These are phyloP conservation scores for Gynostemma pentaphyllum DNA, from an alignment of 306 rosid genomes.

Conservation along the genomic window DNA sequence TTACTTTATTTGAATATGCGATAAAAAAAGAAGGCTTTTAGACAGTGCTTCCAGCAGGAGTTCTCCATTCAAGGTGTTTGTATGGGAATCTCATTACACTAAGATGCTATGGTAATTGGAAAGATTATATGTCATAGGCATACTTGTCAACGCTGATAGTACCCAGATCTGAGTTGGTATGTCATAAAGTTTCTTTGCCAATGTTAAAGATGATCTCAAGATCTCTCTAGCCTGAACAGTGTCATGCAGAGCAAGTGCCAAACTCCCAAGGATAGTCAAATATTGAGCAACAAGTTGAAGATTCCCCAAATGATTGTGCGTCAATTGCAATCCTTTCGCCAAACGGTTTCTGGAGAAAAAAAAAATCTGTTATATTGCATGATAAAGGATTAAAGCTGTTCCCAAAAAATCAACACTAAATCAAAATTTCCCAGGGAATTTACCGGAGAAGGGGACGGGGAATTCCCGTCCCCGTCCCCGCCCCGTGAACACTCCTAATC, in stretches of 20 bases:
- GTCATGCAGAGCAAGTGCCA: constrained; percentile 83
- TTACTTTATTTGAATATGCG: neutral
- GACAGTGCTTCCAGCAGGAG: neutral
- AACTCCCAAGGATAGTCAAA: constrained; percentile 87
- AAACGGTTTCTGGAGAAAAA: constrained; percentile 55
- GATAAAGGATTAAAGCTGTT: too few species aligned
- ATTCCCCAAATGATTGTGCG: constrained; percentile 80
- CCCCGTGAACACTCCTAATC: too few species aligned
- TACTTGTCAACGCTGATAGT: constrained; percentile 85
- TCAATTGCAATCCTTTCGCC: constrained; percentile 92
- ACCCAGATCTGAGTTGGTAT: constrained; percentile 94
- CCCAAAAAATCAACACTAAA: too few species aligned
- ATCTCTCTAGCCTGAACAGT: constrained; percentile 90
- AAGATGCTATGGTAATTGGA: neutral
- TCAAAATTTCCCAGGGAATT: too few species aligned
- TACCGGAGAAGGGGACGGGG: too few species aligned
- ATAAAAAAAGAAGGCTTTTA: neutral
- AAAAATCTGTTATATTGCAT: too few species aligned
- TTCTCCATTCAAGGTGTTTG: neutral
- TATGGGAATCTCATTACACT: neutral
- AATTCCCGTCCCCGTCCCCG: too few species aligned
- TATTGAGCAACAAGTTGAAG: constrained; percentile 93
- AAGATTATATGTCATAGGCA: constrained; percentile 5
- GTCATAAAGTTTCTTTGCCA: constrained; percentile 94
- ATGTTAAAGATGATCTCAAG: constrained; percentile 80